A percentile compares a stretch with the other conserved stretches of the same genome.
phyloP scores from a whole-genome alignment of 331 rosid species.

The Spiraea crenata region DNA sequence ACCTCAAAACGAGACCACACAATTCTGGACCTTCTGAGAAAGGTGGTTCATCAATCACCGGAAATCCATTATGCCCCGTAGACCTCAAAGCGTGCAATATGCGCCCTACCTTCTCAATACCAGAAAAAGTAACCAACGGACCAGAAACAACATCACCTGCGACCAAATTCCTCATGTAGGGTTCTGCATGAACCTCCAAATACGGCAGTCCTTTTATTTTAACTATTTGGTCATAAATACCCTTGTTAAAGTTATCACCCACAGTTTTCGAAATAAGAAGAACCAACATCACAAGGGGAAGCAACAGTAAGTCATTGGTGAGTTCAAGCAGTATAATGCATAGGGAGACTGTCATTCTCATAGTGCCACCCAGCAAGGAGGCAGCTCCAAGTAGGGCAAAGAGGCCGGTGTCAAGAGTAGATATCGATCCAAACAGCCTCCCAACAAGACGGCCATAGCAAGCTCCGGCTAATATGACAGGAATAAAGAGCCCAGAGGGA shows the following conservation, averaged over 20 bases:
- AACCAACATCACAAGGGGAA: constrained; percentile 81
- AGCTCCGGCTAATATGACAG: constrained; percentile 94
- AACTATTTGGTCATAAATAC: constrained; percentile 87
- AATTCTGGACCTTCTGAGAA: constrained; percentile 62
- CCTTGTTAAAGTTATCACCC: constrained; percentile 81
- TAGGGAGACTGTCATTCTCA: constrained; percentile 88
- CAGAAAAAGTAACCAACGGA: constrained; percentile 61
- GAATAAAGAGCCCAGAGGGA: constrained; percentile 95
- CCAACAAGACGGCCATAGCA: constrained; percentile 82
- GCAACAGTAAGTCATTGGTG: constrained; percentile 74
- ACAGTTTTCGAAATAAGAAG: constrained; percentile 72
- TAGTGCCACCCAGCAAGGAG: constrained; percentile 82
- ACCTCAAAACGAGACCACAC: constrained; percentile 82
- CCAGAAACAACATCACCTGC: constrained; percentile 82
- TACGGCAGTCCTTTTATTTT: constrained; percentile 89
- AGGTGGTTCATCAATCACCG: constrained; percentile 91
- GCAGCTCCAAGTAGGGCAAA: constrained; percentile 86
- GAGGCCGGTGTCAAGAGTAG: constrained; percentile 68
- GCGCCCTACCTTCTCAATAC: constrained; percentile 65
- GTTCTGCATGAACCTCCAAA: constrained; percentile 89
- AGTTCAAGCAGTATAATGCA: constrained; percentile 83
- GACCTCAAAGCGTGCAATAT: constrained; percentile 51
- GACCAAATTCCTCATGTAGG: constrained; percentile 77
- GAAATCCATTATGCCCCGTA: constrained; percentile 89
- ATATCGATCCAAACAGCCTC: constrained; percentile 52